Evolutionary conservation across 1,284 basidiomycete species (phyloP).

Genomic region (Puccinia novopanici): DNA sequence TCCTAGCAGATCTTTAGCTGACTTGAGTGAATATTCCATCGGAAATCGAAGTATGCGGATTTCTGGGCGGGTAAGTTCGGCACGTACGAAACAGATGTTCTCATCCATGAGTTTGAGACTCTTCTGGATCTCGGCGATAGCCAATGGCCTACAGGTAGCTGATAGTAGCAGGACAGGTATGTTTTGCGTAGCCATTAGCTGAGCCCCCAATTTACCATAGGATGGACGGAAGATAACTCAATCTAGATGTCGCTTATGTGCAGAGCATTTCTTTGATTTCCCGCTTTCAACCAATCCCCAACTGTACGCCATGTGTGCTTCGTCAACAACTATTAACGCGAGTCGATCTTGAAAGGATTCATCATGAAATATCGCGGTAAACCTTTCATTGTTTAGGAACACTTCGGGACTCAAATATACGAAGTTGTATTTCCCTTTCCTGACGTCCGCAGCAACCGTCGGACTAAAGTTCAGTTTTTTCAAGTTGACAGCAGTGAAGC

Average conservation of each 20-base stretch:
- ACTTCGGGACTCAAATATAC: no score
- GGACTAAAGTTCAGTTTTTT: no score
- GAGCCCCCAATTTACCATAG: not conserved
- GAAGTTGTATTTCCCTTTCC: no score
- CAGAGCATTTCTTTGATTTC: not conserved
- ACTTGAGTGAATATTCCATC: not conserved
- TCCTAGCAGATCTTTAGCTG: not conserved
- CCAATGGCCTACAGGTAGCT: not conserved
- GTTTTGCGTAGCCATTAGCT: no score
- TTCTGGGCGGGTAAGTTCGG: not conserved
- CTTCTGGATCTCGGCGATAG: not conserved
- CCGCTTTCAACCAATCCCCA: conserved; percentile 9
- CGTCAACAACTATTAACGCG: not conserved
- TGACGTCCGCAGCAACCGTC: no score
- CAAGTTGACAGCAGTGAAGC: no score
- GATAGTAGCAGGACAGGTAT: no score
- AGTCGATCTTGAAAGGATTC: not conserved
- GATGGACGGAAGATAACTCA: not conserved
- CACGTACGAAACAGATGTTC: not conserved
- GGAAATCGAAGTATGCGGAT: not conserved
- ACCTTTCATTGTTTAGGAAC: no score
- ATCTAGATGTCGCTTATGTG: not conserved
- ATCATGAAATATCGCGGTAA: not conserved
- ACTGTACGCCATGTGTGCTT: conserved; percentile 15
- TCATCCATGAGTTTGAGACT: not conserved